A percentile compares a stretch with the other conserved stretches of the same genome.
These are phyloP conservation scores for Gastrolobium villosum DNA, from an alignment of 306 rosid species.

Conservation along the genomic window DNA sequence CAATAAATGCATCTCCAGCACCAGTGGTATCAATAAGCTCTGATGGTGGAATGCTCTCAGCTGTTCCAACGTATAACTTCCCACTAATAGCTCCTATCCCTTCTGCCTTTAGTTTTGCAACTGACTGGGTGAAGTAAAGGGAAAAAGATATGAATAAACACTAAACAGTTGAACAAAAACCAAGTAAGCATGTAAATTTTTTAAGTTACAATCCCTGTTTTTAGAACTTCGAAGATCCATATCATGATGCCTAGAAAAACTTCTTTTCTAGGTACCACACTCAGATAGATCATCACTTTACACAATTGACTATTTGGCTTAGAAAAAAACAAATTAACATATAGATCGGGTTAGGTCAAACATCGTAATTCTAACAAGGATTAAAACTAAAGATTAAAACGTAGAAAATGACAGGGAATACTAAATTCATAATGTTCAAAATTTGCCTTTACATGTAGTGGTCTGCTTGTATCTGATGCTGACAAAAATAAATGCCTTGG, in stretches of 20 bases:
- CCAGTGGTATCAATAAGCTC: slow-evolving; percentile 90
- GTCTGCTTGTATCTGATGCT: no score
- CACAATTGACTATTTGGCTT: slow-evolving; percentile 23
- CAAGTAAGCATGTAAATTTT: background rate
- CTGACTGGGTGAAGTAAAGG: slow-evolving; percentile 57
- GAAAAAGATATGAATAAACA: slow-evolving; percentile 12
- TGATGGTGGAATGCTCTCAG: slow-evolving; percentile 74
- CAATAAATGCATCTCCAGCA: slow-evolving; percentile 91
- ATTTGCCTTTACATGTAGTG: no score
- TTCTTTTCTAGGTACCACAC: background rate
- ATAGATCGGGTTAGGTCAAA: background rate
- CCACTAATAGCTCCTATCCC: slow-evolving; percentile 77
- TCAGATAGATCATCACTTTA: background rate
- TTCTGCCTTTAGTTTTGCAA: slow-evolving; percentile 66
- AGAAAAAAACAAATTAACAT: background rate
- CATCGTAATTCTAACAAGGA: background rate
- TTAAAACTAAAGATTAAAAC: background rate
- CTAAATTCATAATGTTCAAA: no score
- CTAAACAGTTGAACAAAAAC: background rate
- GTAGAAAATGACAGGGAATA: background rate
- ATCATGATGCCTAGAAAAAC: background rate
- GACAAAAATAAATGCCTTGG: no score
- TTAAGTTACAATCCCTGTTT: background rate
- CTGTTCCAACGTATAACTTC: slow-evolving; percentile 74
- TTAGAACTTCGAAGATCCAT: background rate